Evolutionary conservation across 2,329 filamentous ascomycete species (phyloP).

Genomic region (Albifimbria verrucaria): DNA sequence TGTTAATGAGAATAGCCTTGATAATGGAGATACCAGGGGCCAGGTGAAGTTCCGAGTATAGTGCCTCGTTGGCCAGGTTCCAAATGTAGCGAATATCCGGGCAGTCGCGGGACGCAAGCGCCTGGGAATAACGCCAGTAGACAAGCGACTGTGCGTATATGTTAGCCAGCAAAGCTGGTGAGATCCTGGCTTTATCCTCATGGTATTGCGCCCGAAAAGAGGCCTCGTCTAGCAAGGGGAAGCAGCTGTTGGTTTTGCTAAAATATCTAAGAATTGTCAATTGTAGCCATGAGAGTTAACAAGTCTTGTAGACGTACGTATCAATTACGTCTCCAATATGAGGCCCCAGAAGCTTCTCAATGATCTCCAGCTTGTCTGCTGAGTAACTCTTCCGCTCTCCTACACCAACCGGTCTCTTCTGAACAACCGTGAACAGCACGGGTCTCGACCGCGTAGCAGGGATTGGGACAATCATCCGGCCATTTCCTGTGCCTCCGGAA

Average conservation of each 20-base stretch:
- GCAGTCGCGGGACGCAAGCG: conserved; percentile 40
- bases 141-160: conserved; percentile 56
- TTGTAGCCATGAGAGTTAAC: no score
- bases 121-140: conserved; percentile 51
- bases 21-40: conserved; percentile 58
- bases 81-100: conserved; percentile 60
- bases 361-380: conserved; percentile 47
- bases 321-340: conserved; percentile 48
- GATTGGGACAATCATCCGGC: conserved; percentile 26
- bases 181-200: conserved; percentile 43
- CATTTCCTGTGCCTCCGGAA: conserved; percentile 23
- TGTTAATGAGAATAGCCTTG: conserved; percentile 53
- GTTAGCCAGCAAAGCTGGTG: conserved; percentile 53
- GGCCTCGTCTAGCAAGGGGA: conserved; percentile 56
- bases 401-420: conserved; percentile 42
- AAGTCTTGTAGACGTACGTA: conserved; percentile 32
- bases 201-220: conserved; percentile 48
- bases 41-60: conserved; percentile 57
- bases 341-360: conserved; percentile 58
- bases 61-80: conserved; percentile 58
- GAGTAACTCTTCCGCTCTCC: conserved; percentile 33
- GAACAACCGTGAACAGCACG: conserved; percentile 44
- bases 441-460: conserved; percentile 30
- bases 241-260: conserved; percentile 54
- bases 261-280: conserved; percentile 56